These are phyloP conservation scores for Cicer cuneatum DNA, from an alignment of 306 rosid genomes.

Conservation along the genomic window DNA sequence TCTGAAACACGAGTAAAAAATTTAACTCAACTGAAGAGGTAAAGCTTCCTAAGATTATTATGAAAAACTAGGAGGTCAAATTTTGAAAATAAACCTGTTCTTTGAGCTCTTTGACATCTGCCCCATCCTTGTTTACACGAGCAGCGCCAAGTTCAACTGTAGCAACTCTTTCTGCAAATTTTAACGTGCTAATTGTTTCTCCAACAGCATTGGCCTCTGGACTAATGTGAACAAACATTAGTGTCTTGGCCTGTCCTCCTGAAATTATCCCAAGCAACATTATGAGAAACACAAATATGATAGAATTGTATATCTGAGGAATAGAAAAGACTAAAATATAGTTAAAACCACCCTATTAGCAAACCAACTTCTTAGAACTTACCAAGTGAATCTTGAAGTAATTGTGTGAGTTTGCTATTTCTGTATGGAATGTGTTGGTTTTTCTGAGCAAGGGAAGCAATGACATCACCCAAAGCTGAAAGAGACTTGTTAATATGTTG, in stretches of 20 bases:
- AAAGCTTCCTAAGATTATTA: conserved; percentile 36
- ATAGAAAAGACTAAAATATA: conserved; percentile 11
- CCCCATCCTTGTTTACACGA: conserved; percentile 79
- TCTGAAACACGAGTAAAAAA: conserved; percentile 51
- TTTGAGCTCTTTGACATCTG: conserved; percentile 90
- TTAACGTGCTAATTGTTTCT: conserved; percentile 90
- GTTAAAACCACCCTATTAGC: conserved; percentile 2
- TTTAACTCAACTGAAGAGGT: neutral
- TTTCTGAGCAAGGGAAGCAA: conserved; percentile 95
- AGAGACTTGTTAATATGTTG: conserved; percentile 94
- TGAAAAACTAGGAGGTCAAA: conserved; percentile 15
- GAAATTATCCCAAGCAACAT: conserved; percentile 41
- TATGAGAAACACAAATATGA: conserved; percentile 21
- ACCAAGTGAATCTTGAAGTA: conserved; percentile 99
- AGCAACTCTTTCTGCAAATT: conserved; percentile 96
- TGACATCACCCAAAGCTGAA: conserved; percentile 96
- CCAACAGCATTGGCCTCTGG: conserved; percentile 82
- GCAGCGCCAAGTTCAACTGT: conserved; percentile 98
- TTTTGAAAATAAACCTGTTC: conserved; percentile 67
- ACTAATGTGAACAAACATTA: conserved; percentile 96
- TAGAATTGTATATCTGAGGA: neutral
- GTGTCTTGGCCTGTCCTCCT: conserved; percentile 98
- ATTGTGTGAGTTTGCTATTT: conserved; percentile 94
- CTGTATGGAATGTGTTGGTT: conserved; percentile 94
- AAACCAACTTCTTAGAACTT: conserved; percentile 43